These are phyloP conservation scores for Adansonia digitata DNA, from an alignment of 345 rosid genomes.

Conservation along the genomic window DNA sequence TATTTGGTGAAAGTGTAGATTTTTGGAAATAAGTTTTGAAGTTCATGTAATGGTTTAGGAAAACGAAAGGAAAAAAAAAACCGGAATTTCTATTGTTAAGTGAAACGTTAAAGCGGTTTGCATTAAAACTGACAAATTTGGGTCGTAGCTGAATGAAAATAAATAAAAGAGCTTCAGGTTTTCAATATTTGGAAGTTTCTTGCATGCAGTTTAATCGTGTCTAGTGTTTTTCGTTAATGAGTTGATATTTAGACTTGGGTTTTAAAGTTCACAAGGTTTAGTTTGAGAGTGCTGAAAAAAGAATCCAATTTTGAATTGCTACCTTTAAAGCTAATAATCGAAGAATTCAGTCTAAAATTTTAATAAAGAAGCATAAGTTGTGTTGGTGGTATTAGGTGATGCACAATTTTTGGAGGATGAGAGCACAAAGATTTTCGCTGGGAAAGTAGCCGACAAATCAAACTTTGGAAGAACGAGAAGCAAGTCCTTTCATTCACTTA, in stretches of 20 bases:
- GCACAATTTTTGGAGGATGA: constrained; percentile 55
- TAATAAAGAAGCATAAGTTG: not conserved
- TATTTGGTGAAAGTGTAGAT: not conserved
- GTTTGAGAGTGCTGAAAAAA: not conserved
- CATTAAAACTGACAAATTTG: not conserved
- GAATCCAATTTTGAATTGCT: not conserved
- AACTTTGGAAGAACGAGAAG: constrained; percentile 95
- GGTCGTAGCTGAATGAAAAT: not conserved
- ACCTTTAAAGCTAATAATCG: not conserved
- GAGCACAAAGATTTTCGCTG: constrained; percentile 51
- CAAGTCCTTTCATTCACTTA: constrained; percentile 93
- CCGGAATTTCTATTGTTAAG: not conserved
- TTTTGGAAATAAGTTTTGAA: not conserved
- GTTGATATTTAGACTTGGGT: not conserved
- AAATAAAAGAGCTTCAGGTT: not conserved
- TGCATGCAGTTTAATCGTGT: not conserved
- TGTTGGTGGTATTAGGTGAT: constrained; percentile 47
- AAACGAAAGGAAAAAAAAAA: not conserved
- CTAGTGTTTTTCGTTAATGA: not conserved
- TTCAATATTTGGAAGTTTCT: not conserved
- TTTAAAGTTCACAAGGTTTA: not conserved
- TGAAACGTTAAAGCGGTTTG: not conserved
- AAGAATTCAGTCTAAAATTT: constrained; percentile 8
- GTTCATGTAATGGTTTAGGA: not conserved
- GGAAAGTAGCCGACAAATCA: constrained; percentile 91